Evolutionary conservation across 768 basidiomycete species (phyloP).

Genomic region (Termitomyces sp.): DNA sequence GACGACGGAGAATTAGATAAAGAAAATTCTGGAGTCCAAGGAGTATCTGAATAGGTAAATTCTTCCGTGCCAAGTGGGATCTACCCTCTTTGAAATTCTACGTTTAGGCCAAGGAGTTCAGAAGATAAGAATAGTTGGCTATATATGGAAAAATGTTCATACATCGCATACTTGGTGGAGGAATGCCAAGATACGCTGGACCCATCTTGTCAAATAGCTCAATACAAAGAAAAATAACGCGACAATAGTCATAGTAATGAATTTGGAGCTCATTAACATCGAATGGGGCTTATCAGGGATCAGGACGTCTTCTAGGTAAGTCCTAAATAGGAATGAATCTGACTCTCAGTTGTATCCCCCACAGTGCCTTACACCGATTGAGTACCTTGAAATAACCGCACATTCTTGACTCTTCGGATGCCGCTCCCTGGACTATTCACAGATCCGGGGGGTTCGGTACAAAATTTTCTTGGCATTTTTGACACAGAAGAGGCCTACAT

Average conservation of each 20-base stretch:
- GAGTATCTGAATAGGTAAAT: background rate
- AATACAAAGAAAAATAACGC: constrained; percentile 4
- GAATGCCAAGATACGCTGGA: background rate
- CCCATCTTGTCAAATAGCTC: background rate
- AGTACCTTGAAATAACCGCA: too few relatives aligned
- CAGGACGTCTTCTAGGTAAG: background rate
- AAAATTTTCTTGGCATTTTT: background rate
- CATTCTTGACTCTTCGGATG: background rate
- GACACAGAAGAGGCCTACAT: background rate
- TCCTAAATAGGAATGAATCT: too few relatives aligned
- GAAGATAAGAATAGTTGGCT: background rate
- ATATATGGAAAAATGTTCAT: background rate
- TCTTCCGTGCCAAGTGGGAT: background rate
- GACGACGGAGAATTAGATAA: background rate
- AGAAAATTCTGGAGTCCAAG: background rate
- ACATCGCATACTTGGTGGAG: too few relatives aligned
- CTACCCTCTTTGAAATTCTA: background rate
- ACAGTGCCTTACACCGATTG: too few relatives aligned
- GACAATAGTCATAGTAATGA: background rate
- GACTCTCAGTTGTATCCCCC: background rate
- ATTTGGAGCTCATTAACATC: too few relatives aligned
- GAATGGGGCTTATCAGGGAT: background rate
- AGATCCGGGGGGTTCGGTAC: background rate
- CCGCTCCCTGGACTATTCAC: too few relatives aligned
- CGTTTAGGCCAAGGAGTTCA: background rate